Evolutionary conservation across 371 early-diverging fungal species (phyloP), one percentile per base, ranked within the genome.

Genomic region (Mortierella sp.): DNA sequence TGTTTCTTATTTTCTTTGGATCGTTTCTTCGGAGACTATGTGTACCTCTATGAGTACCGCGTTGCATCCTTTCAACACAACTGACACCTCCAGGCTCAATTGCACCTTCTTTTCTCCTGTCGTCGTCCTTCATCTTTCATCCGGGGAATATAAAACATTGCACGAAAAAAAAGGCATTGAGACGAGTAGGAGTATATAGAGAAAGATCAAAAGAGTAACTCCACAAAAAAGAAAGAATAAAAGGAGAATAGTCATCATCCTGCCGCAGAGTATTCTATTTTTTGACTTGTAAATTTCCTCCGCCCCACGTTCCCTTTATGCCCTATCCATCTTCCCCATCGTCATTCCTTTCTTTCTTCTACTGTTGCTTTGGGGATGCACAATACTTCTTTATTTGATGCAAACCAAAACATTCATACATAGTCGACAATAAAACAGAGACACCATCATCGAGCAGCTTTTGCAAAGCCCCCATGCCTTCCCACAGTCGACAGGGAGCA

Each of bases 181-280:
- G 6, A 48, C 48, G 16, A 50, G 50, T 50, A 50, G 50, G 50
- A 50, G 50, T 50, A 50, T 50, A n/a, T 1, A 26, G 28, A 57
- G 57, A 63, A 14, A 34, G 34, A 63, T 19, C 13, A n/a, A 21
- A 1, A 68, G 9, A 31, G 34, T 65, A 16, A 68, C 68, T 68
- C 68, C 42, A 42, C 68, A 68, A 68, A 24, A 42, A 28, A 14
- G 42, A 58, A 2, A 28, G 7, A 14, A 13, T n/a, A 19, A 31
- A 34, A 31, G 2, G 26, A 3, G 58, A 3, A 38, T 14, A 13
- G 55, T n/a, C 45, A 74, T 50, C 55, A 52, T 38, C 68, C 24
- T 28, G 68, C 68, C 44, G 68, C 68, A 68, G 68, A 68, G 68
- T 68, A 68, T 68, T 68, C 68, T 68, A 68, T 68, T 68, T 68